Percentiles rank a stretch among this genome's conserved stretches.
Conservation (phyloP, 768 basidiomycete species). For the Mycena rebaudengoi region DNA sequence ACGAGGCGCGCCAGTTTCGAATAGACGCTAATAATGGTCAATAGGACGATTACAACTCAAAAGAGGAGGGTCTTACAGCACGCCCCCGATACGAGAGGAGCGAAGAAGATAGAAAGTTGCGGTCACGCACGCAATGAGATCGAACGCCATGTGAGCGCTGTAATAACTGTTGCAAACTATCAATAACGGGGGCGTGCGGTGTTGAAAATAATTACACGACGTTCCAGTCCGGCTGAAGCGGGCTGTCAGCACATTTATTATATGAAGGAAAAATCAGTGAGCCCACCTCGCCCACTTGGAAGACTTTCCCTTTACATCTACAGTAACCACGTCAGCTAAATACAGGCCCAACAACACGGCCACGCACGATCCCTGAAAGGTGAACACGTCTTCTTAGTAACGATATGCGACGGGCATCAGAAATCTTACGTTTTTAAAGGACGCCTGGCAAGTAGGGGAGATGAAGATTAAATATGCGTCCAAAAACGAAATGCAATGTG, state of each 20-base stretch:
- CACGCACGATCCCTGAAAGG: conserved; percentile 3
- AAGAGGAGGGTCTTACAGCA: not conserved
- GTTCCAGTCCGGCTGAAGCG: conserved; percentile 21
- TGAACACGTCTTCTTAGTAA: no score
- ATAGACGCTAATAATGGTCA: not conserved
- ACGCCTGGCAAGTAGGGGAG: conserved; percentile 7
- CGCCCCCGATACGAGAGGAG: not conserved
- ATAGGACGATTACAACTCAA: not conserved
- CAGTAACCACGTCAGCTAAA: not conserved
- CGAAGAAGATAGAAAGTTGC: conserved; percentile 7
- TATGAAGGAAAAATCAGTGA: not conserved
- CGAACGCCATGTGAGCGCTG: conserved; percentile 16
- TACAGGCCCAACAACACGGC: not conserved
- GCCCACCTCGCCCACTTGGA: conserved; percentile 8
- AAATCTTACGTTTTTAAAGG: conserved; percentile 4
- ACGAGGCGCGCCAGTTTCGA: conserved; percentile 2
- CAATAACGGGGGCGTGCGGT: not conserved
- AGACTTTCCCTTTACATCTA: conserved; percentile 15
- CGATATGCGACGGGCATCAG: no score
- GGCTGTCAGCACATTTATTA: not conserved
- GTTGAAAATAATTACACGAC: not conserved
- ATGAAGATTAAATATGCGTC: not conserved
- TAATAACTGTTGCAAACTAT: conserved; percentile 1
- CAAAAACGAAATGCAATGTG: not conserved
- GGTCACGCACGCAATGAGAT: conserved; percentile 7